phyloP scores from a whole-genome alignment of 371 early-diverging fungal genomes.

The Catenaria anguillulae region DNA sequence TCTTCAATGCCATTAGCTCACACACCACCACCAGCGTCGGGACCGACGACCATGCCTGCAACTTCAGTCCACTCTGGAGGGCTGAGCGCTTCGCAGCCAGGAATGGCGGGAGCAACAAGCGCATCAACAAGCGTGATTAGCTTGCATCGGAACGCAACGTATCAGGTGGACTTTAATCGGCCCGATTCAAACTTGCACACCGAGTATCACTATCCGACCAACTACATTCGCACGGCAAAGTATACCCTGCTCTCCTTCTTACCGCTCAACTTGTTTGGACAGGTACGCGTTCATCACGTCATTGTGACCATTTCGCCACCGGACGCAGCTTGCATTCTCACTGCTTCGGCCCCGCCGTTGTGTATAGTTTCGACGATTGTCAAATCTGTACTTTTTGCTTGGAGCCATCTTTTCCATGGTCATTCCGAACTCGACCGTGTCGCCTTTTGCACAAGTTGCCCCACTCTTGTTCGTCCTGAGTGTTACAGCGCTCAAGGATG shows the following conservation, averaged over 20 bases:
- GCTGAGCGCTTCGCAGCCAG: no score
- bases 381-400: slow-evolving; percentile 51
- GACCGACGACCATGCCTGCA: no score
- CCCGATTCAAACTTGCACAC: background rate
- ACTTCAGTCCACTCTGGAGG: no score
- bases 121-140: no score
- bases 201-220: slow-evolving; percentile 11
- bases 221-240: slow-evolving; percentile 41
- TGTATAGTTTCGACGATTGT: slow-evolving; percentile 45
- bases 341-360: slow-evolving; percentile 62
- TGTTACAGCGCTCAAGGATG: slow-evolving; percentile 48
- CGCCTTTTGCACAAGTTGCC: slow-evolving; percentile 22
- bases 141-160: background rate
- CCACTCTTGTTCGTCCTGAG: slow-evolving; percentile 41
- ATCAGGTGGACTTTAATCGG: slow-evolving; percentile 3
- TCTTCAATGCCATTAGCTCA: no score
- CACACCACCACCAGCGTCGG: no score
- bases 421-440: slow-evolving; percentile 17
- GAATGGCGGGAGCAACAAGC: no score
- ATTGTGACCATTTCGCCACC: no score
- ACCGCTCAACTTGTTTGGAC: slow-evolving; percentile 40
- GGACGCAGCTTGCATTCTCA: slow-evolving; percentile 85
- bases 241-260: slow-evolving; percentile 46
- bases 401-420: slow-evolving; percentile 26
- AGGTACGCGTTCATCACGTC: slow-evolving; percentile 19